Base-by-base conservation (phyloP, 2,329 filamentous ascomycete species). In the Nannizzia gypsea region DNA sequence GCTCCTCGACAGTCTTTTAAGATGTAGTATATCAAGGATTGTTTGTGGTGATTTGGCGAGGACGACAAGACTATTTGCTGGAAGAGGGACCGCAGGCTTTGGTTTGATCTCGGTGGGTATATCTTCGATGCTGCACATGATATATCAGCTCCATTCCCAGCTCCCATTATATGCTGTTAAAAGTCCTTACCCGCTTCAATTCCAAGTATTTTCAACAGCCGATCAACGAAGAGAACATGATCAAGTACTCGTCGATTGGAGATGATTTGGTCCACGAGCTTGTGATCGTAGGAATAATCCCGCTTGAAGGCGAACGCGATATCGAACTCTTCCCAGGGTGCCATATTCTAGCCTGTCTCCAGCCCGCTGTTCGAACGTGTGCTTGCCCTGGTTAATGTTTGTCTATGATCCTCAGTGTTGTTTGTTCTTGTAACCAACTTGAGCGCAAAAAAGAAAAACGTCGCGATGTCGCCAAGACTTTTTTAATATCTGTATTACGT, bases 11-110 rank as follows among this genome's bases (percentile, higher is more conserved):
- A 82, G 70, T 95, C 89, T 67, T 89, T 85, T 2, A 95, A 80
- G 42, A 95, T 77, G 71, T 95, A 95, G 77, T 89, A 95, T 64
- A 95, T 78, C 55, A 93, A 80, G 17, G 89, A 89, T 65, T 90
- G 83, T 71, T 91, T 91, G 75, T 91, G 86, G 71, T 91, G 87
- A 59, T 83, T 79, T 6, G 86, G 81, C 65, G 86, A 83, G 56
- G 76, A 77, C 59, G 78, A 82, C 26, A 83, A 79, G 70, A 85
- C 81, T 64, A 95, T 85, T 61, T 84, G 82, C 63, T 83, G 77
- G 73, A 91, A 85, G 4, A 95, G 79, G 42, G 83, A 81, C 65
- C 83, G 82, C 31, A 95, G 79, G 46, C 84, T 82, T 62, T 77
- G 78, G 61, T 87, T 84, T 58, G 81, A 83, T 68, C 83, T 84